Percentiles rank a stretch among this genome's conserved stretches.
These are phyloP conservation scores for Annulohypoxylon nitens DNA, from an alignment of 495 filamentous ascomycete genomes.

Conservation along the genomic window DNA sequence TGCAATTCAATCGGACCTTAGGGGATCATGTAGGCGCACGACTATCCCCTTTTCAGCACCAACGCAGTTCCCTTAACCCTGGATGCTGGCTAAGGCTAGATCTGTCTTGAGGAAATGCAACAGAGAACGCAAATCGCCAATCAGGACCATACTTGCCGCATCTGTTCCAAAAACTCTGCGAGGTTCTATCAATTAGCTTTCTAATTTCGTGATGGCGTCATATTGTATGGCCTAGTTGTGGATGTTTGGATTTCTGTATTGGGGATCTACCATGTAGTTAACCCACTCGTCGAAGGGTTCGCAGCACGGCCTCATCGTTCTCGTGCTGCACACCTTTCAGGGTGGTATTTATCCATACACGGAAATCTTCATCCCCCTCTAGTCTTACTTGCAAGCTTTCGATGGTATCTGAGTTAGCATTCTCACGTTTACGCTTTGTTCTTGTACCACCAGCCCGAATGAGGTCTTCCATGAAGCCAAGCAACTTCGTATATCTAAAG, in stretches of 20 bases:
- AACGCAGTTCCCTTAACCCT: too few species aligned
- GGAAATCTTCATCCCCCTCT: background rate
- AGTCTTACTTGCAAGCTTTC: background rate
- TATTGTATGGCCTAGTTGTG: background rate
- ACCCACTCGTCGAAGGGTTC: conserved; percentile 25
- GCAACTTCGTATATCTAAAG: background rate
- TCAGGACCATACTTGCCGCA: background rate
- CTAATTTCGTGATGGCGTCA: background rate
- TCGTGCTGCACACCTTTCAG: conserved; percentile 17
- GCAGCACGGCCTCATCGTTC: background rate
- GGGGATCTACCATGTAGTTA: background rate
- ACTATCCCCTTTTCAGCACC: too few species aligned
- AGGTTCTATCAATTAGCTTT: background rate
- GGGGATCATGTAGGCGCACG: too few species aligned
- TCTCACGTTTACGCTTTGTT: background rate
- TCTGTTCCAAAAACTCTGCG: background rate
- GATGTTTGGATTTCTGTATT: background rate
- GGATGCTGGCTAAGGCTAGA: background rate
- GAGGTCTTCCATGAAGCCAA: conserved; percentile 17
- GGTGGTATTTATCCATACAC: conserved; percentile 2
- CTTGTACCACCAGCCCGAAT: background rate
- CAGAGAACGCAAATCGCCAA: background rate
- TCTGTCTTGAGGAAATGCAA: background rate
- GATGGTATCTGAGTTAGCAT: background rate
- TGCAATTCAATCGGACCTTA: too few species aligned